These are phyloP conservation scores for Arthrinium phaeospermum DNA, from an alignment of 2,329 filamentous ascomycete genomes.

Conservation along the genomic window DNA sequence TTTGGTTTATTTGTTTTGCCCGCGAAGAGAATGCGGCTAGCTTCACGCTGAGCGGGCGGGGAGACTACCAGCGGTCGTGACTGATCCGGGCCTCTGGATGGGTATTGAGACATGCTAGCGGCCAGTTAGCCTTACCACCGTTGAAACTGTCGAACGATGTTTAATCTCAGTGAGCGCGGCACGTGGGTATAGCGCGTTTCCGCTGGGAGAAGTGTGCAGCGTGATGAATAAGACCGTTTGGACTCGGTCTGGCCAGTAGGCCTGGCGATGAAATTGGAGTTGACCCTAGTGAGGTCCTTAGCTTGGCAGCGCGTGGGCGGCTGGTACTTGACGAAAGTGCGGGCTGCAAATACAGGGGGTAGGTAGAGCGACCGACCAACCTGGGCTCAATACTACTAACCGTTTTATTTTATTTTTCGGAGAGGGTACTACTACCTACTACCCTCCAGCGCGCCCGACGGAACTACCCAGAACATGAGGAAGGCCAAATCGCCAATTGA, in stretches of 20 bases:
- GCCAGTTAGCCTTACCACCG: slow-evolving; percentile 13
- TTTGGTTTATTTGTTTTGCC: not conserved
- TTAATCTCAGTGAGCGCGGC: not conserved
- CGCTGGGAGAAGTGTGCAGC: not conserved
- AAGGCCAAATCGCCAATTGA: not conserved
- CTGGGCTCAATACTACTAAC: not conserved
- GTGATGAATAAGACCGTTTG: slow-evolving; percentile 11
- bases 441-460: not conserved
- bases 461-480: not conserved
- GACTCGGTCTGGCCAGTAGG: not conserved
- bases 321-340: not conserved
- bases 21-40: not conserved
- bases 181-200: not conserved
- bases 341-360: not conserved
- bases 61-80: not conserved
- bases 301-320: slow-evolving; percentile 4
- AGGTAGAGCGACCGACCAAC: not conserved
- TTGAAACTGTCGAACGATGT: slow-evolving; percentile 8
- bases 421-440: not conserved
- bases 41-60: not conserved
- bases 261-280: slow-evolving; percentile 11
- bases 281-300: not conserved
- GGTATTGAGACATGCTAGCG: not conserved
- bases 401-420: not conserved
- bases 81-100: not conserved